Conservation (phyloP, 2,329 filamentous ascomycete genomes). For the Paecilomyces sp. region DNA sequence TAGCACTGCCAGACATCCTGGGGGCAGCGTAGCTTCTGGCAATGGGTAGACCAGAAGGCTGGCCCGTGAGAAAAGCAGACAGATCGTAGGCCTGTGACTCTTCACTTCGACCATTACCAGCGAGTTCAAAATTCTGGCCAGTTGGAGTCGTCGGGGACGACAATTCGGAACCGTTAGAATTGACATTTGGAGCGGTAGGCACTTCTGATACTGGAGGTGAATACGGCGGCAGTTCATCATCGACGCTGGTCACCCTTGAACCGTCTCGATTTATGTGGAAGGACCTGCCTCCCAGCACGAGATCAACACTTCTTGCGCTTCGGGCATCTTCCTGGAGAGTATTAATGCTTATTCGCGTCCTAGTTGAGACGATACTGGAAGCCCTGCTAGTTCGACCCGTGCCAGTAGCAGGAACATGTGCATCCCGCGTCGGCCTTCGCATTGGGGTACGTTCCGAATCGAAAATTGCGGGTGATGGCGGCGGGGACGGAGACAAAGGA, state of each 20-base stretch:
- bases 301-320: slow-evolving; percentile 20
- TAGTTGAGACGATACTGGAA: slow-evolving; percentile 22
- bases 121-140: background rate
- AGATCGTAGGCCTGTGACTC: background rate
- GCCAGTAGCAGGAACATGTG: background rate
- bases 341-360: slow-evolving; percentile 19
- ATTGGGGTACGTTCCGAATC: slow-evolving; percentile 1
- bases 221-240: slow-evolving; percentile 12
- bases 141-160: background rate
- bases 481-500: background rate
- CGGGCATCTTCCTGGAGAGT: slow-evolving; percentile 16
- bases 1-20: background rate
- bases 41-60: background rate
- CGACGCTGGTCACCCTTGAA: slow-evolving; percentile 16
- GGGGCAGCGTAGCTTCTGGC: background rate
- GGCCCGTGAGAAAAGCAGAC: background rate
- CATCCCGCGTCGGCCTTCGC: background rate
- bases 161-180: background rate
- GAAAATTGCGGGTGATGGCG: background rate
- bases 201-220: slow-evolving; percentile 3
- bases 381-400: slow-evolving; percentile 17
- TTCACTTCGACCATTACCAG: background rate
- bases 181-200: background rate
- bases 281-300: slow-evolving; percentile 17
- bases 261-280: slow-evolving; percentile 26